These are phyloP conservation scores for Mrakia hoshinonis DNA, from an alignment of 768 basidiomycete genomes.

Conservation along the genomic window DNA sequence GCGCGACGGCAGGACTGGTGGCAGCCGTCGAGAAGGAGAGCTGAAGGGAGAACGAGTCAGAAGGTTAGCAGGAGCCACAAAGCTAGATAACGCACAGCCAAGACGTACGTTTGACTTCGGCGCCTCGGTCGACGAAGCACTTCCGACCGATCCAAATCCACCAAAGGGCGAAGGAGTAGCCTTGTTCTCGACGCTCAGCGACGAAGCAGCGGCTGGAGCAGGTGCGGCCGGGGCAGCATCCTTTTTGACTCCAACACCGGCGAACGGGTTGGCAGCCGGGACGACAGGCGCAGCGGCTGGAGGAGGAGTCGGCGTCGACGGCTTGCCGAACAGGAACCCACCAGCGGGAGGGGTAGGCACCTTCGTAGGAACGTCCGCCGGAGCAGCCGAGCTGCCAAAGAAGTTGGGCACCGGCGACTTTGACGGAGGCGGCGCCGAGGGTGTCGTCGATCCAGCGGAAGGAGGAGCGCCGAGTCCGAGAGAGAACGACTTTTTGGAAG, in stretches of 20 bases:
- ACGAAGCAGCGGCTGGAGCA: slow-evolving; percentile 1
- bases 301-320: not conserved
- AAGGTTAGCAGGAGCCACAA: not conserved
- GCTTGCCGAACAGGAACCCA: slow-evolving; percentile 14
- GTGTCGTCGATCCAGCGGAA: slow-evolving; percentile 7
- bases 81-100: not conserved
- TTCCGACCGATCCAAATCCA: slow-evolving; percentile 5
- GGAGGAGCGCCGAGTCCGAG: slow-evolving; percentile 6
- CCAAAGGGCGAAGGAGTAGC: slow-evolving; percentile 2
- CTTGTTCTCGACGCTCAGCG: not conserved
- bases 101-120: slow-evolving; percentile 9
- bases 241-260: slow-evolving; percentile 4
- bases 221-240: slow-evolving; percentile 10
- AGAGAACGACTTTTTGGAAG: slow-evolving; percentile 11
- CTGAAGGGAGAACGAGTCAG: not conserved
- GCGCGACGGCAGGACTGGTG: not conserved
- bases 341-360: slow-evolving; percentile 10
- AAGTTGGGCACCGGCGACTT: slow-evolving; percentile 12
- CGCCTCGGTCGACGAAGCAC: not conserved
- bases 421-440: slow-evolving; percentile 4
- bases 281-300: not conserved
- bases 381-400: not conserved
- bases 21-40: not conserved
- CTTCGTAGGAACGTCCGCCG: not conserved
- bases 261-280: slow-evolving; percentile 10